Base-by-base conservation (phyloP, 2,329 filamentous ascomycete genomes). In the Conoideocrella luteorostrata region DNA sequence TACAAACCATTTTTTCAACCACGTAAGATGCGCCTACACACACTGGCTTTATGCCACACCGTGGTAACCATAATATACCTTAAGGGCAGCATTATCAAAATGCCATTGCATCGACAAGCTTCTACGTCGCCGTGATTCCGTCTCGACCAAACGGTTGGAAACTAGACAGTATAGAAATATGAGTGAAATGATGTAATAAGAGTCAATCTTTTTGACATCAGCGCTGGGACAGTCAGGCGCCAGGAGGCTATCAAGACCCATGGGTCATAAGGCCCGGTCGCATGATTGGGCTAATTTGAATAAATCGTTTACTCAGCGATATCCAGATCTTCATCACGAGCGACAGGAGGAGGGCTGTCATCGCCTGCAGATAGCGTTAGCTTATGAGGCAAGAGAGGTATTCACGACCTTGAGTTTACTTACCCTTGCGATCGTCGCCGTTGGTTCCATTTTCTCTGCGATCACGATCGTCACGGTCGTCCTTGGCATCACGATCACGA, bases 341-440 rank as follows among this genome's bases (percentile, higher is more conserved):
- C 84, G 51, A 87, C 81, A 52, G 86, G 83, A 50, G 87, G 80
- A 54, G 88, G 85, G 57, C 86, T 88, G 54, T 94, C 88, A 57
- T 52, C 50, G 39, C 43, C 46, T 46, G 32, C 20, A 12, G n/a
- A n/a, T n/a, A n/a, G n/a, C n/a, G n/a, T n/a, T n/a, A n/a, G n/a
- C n/a, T n/a, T n/a, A n/a, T n/a, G n/a, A n/a, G n/a, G n/a, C n/a
- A n/a, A n/a, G n/a, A n/a, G n/a, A n/a, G n/a, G n/a, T n/a, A n/a
- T n/a, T n/a, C n/a, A n/a, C n/a, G n/a, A n/a, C n/a, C n/a, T n/a
- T n/a, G n/a, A n/a, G n/a, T n/a, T n/a, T n/a, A n/a, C 64, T 52
- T 68, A 95, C 90, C 80, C 81, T 97, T 97, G 60, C 87, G 82
- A 53, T 95, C 89, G 55, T 95, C 89, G 47, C 85, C 88, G 58